Percentiles rank a stretch among this genome's conserved stretches.
Conservation (phyloP, 1,284 basidiomycete species). For the Golubevia sp. region DNA sequence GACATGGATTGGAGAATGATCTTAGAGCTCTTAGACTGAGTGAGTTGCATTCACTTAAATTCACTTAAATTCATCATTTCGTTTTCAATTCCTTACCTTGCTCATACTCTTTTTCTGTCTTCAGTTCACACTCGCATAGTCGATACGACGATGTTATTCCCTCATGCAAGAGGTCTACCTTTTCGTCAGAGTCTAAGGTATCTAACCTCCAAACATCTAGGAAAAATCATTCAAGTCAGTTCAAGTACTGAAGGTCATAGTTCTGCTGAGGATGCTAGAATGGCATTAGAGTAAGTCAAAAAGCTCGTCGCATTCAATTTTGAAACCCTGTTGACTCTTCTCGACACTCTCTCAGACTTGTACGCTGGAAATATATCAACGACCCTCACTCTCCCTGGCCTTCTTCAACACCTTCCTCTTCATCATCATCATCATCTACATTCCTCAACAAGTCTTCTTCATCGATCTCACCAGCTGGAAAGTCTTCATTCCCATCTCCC, state of each 20-base stretch:
- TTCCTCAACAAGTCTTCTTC: background rate
- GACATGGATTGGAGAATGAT: slow-evolving; percentile 56
- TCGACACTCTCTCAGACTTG: background rate
- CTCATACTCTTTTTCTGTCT: too few species aligned
- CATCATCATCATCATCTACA: background rate
- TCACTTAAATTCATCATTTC: background rate
- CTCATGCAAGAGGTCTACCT: slow-evolving; percentile 47
- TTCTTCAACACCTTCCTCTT: background rate
- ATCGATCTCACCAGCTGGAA: too few species aligned
- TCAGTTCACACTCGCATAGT: slow-evolving; percentile 37
- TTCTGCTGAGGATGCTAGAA: slow-evolving; percentile 45
- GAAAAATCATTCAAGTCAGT: slow-evolving; percentile 41
- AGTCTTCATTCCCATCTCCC: too few species aligned
- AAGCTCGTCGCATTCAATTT: slow-evolving; percentile 27
- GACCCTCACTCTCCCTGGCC: background rate
- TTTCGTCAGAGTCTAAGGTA: slow-evolving; percentile 46
- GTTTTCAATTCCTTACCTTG: too few species aligned
- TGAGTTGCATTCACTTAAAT: background rate
- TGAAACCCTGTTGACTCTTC: background rate
- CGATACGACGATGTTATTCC: slow-evolving; percentile 48
- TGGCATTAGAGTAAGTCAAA: slow-evolving; percentile 41
- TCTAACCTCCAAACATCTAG: slow-evolving; percentile 35
- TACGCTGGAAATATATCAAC: slow-evolving; percentile 7
- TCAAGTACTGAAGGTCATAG: slow-evolving; percentile 32
- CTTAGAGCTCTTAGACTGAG: slow-evolving; percentile 37